Evolutionary conservation across 768 basidiomycete species (phyloP), one percentile per base, ranked within the genome.

Genomic region (Tricholoma matsutake): DNA sequence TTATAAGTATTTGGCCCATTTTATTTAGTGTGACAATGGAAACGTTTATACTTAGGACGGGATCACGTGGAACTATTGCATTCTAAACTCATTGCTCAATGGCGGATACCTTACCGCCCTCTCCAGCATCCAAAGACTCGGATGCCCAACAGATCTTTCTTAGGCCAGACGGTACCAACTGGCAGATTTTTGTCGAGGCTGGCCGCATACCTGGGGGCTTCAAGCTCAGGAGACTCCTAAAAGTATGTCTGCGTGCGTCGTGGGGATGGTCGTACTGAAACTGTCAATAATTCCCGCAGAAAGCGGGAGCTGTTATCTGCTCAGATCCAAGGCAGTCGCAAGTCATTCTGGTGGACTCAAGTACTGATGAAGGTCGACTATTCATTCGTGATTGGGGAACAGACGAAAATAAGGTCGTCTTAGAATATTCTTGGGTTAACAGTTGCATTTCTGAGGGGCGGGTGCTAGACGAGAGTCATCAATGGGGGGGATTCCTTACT

Each of bases 321-420:
- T 77, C 74, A 55, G 80, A 82, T 60, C 80, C 84, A 8, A 79
- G 75, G 51, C 76, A 81, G 54, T 83, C 88, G 0, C 72, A 79
- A 18, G 74, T 89, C 25, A 83, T 89, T 49, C 73, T 91, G 4
- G 85, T 91, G 6, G 82, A 89, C 63, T 70, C 81, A 1, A 71
- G 73, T 16, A 78, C 82, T 0, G 67, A 74, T n/a, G 78, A 81
- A 43, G 87, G 88, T 28, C 75, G 76, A 66, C 76, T 78, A 16
- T 82, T 88, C 65, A 79, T 88, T 60, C 79, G 82, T 39, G 81
- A 83, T 18, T 89, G 86, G 86, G 77, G 80, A 6, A 67, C 71
- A 22, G 85, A 86, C 51, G 76, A 51, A 29, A 68, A 72, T 61
- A 87, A 85, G 69, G 76, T 81, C 1, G 80, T 88, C 9, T 73